Conservation (phyloP, 306 rosid genomes). For the Rosa persica region DNA sequence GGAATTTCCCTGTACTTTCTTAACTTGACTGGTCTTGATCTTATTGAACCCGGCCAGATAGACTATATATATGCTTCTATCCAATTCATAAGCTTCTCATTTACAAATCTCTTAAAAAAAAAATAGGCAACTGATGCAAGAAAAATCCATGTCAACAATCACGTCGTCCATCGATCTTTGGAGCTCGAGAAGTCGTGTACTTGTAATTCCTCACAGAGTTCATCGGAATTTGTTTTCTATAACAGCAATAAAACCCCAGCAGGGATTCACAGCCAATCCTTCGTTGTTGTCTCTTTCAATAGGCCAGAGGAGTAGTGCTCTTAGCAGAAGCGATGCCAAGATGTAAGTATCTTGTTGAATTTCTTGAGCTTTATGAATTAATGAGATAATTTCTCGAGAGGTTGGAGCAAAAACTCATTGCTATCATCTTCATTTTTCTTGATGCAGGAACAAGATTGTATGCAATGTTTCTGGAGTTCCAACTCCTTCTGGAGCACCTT, state of each 20-base stretch:
- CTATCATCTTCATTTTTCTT: background rate
- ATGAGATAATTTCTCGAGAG: background rate
- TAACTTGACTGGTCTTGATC: background rate
- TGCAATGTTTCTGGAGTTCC: constrained; percentile 19
- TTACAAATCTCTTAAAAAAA: background rate
- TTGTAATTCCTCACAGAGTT: background rate
- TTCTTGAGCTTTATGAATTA: background rate
- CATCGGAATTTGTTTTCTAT: background rate
- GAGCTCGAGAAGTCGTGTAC: background rate
- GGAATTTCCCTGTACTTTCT: constrained; percentile 4
- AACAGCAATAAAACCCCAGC: background rate
- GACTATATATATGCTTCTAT: background rate
- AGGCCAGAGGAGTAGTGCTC: background rate
- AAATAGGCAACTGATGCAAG: background rate
- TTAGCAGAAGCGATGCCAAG: constrained; percentile 14
- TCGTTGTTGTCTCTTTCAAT: constrained; percentile 12
- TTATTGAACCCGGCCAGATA: background rate
- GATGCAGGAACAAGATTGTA: constrained; percentile 21
- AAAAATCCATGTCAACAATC: background rate
- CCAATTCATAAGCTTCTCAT: background rate
- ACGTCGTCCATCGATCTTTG: background rate
- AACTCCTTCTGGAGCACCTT: constrained; percentile 21
- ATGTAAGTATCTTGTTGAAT: background rate
- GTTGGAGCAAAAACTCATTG: background rate
- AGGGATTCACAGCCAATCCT: constrained; percentile 7